Base-by-base conservation (phyloP, 768 basidiomycete genomes). In the Albatrellus ellisii region DNA sequence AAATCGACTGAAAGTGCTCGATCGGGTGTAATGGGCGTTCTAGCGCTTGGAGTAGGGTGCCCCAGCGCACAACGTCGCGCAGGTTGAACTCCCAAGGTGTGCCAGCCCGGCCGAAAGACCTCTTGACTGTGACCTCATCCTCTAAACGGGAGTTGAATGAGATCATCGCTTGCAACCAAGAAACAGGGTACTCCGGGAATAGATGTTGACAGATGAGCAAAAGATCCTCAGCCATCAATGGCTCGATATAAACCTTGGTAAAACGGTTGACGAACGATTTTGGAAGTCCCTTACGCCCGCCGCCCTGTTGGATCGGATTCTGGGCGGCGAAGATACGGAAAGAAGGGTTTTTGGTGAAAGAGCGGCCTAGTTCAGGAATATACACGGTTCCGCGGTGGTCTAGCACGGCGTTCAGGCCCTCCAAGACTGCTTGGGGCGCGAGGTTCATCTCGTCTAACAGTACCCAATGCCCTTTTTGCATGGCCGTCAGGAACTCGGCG, bases 401-500 rank as follows among this genome's bases (percentile, higher is more conserved):
- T 24, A 99, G 64, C 8, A 94, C 77, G 1, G 95, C 90, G 55
- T 99, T 99, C 29, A 99, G 73, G 22, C 95, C 95, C 62, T 99
- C 95, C 2, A 99, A 74, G 4, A 99, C 82, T 0, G 95, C 81
- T 55, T 99, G 94, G 24, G 94, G 88, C 0, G 94, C 94, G 28
- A 99, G 70, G 56, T 99, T 99, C 95, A 99, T 98, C 59, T 99
- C 95, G 56, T 99, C 95, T 8, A 99, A 72, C 5, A 99, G 74
- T 4, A 98, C 94, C 95, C 95, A 99, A 46, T 88, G 79, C 1
- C 95, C 95, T n/a, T 84, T 72, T 56, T 95, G 90, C 62, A 99
- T 62, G 1, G 95, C 92, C 44, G 73, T 77, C 31, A 99, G 67
- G 57, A 99, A 99, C 44, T 94, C 91, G 0, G 94, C 95, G 49